These are phyloP conservation scores for grape (Vitis vinifera) DNA, from an alignment of 164 flowering plant species.

Conservation along the genomic window DNA sequence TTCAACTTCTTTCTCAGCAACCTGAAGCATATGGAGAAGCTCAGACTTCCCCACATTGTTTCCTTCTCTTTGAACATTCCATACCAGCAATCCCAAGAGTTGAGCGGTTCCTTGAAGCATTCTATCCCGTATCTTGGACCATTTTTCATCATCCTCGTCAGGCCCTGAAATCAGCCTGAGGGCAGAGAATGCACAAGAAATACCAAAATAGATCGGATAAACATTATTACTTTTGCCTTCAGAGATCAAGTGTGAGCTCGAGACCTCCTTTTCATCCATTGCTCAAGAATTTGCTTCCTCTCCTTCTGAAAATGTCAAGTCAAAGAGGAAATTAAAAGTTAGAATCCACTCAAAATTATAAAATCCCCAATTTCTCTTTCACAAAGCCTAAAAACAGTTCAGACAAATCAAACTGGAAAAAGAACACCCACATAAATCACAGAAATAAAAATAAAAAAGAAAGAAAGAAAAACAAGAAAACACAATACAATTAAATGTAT, in stretches of 20 bases:
- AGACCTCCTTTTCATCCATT: constrained; percentile 52
- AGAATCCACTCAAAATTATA: background rate
- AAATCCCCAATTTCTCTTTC: background rate
- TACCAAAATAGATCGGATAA: constrained; percentile 75
- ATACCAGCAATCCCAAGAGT: constrained; percentile 72
- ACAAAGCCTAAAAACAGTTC: background rate
- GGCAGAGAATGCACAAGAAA: constrained; percentile 80
- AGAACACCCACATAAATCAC: background rate
- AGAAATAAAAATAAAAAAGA: background rate
- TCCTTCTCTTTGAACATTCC: constrained; percentile 60
- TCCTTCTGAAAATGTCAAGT: constrained; percentile 6
- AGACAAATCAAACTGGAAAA: background rate
- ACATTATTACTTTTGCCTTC: constrained; percentile 47
- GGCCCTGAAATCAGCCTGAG: constrained; percentile 44
- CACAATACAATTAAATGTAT: background rate
- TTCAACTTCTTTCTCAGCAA: constrained; percentile 52
- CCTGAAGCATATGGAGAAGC: constrained; percentile 50
- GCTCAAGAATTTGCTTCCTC: constrained; percentile 16
- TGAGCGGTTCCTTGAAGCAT: constrained; percentile 79
- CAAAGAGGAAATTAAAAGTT: background rate
- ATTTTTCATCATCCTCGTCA: constrained; percentile 32
- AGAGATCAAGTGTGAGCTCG: constrained; percentile 23
- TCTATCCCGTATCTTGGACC: constrained; percentile 41
- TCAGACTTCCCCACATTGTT: constrained; percentile 25
- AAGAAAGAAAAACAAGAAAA: constrained; percentile 1